Evolutionary conservation across 2,329 filamentous ascomycete species (phyloP), one percentile per base, ranked within the genome.

Genomic region (Xylaria sp.): DNA sequence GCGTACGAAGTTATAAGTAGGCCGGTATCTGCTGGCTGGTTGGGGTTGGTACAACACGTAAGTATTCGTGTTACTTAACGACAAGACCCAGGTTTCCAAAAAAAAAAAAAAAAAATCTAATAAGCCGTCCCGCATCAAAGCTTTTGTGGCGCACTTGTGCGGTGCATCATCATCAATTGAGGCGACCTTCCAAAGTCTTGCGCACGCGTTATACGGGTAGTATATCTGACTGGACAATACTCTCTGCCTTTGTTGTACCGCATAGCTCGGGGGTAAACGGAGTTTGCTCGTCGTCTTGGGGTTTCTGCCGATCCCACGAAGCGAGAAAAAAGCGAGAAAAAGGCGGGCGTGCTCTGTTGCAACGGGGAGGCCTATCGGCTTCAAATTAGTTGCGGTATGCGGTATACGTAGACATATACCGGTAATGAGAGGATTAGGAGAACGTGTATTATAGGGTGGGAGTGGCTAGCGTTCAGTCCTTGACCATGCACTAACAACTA

Each of bases 81-180:
- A 53, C 17, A 36, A 20, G 29, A 20, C n/a, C 20, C 4, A 51
- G 9, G 29, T 31, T 29, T 45, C 31, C 49, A 22, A 36, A 31
- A 51, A 53, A n/a, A n/a, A n/a, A n/a, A n/a, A n/a, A n/a, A n/a
- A n/a, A n/a, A n/a, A n/a, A n/a, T 31, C 33, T 44, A 29, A 33
- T 42, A 47, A 31, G 44, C 57, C 42, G 44, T n/a, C 31, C 54
- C 36, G 39, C 44, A 61, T 50, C 51, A 44, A 25, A n/a, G 36
- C 56, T 36, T 36, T 15, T 53, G 51, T 63, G 45, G 44, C 57
- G 57, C 51, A 60, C 36, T 42, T 36, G n/a, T 47, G 29, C 39
- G 49, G 44, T 57, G 42, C 39, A 44, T 60, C 54, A 47, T 33
- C 39, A 44, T 60, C 54, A 47, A 61, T 47, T 13, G 17, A 38